A percentile compares a stretch with the other conserved stretches of the same genome.
These are phyloP conservation scores for Aleurites moluccanus DNA, from an alignment of 441 rosid species.

Conservation along the genomic window DNA sequence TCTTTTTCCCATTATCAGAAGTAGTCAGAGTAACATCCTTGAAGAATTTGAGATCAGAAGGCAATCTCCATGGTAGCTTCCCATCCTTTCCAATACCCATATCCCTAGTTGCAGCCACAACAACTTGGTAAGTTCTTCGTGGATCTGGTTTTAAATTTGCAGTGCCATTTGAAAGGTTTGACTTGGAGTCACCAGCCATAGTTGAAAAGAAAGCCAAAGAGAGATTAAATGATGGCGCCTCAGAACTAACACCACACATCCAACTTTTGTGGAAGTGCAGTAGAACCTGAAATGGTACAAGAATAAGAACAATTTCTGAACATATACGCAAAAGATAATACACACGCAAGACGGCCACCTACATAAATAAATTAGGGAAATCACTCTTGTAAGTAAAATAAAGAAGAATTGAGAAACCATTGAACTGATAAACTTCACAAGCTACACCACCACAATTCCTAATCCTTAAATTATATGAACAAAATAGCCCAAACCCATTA, in stretches of 20 bases:
- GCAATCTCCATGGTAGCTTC: conserved; percentile 74
- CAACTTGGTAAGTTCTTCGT: conserved; percentile 66
- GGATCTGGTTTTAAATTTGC: conserved; percentile 34
- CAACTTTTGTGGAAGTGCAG: conserved; percentile 37
- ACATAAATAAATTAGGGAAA: neutral
- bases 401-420: neutral
- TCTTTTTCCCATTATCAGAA: conserved; percentile 60
- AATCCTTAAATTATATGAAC: too few species aligned
- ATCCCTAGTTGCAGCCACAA: conserved; percentile 77
- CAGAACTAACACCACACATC: conserved; percentile 33
- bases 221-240: conserved; percentile 21
- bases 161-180: conserved; percentile 43
- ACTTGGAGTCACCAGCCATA: conserved; percentile 45
- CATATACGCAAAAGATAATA: neutral
- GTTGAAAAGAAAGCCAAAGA: conserved; percentile 22
- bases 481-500: too few species aligned
- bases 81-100: conserved; percentile 89
- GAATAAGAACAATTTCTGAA: neutral
- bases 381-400: neutral
- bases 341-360: neutral
- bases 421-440: conserved; percentile 1
- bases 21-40: conserved; percentile 58
- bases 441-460: neutral
- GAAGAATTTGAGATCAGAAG: conserved; percentile 73
- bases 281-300: conserved; percentile 35